Evolutionary conservation across 441 rosid species (phyloP).

Genomic region (Daphne laureola): DNA sequence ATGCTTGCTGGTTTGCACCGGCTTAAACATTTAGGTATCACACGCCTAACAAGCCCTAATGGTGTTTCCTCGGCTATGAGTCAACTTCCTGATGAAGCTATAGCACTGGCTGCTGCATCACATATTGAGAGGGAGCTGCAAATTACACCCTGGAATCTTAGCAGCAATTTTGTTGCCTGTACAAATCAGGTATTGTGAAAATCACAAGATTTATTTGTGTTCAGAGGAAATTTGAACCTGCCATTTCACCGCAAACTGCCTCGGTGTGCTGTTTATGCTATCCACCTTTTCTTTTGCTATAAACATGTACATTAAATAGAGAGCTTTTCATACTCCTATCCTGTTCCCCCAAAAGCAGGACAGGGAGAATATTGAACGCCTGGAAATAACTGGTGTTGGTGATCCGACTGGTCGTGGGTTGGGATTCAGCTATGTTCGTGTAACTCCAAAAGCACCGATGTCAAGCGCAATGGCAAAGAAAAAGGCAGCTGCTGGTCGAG

Average conservation of each 20-base stretch:
- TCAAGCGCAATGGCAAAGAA: slow-evolving; percentile 72
- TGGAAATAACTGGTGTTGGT: slow-evolving; percentile 98
- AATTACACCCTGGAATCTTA: slow-evolving; percentile 96
- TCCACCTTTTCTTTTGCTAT: not conserved
- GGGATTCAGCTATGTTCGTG: slow-evolving; percentile 95
- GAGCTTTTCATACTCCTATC: slow-evolving; percentile 10
- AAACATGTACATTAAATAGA: not conserved
- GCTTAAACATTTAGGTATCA: slow-evolving; percentile 93
- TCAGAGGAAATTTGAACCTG: not conserved
- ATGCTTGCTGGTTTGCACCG: slow-evolving; percentile 93
- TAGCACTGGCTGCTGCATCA: slow-evolving; percentile 96
- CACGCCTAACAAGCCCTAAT: slow-evolving; percentile 70
- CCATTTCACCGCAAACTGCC: not conserved
- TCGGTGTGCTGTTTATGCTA: not conserved
- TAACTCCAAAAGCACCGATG: slow-evolving; percentile 83
- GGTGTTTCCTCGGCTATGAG: slow-evolving; percentile 81
- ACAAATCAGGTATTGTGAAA: slow-evolving; percentile 61
- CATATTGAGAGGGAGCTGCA: slow-evolving; percentile 96
- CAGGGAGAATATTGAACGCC: slow-evolving; percentile 93
- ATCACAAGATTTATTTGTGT: slow-evolving; percentile 8
- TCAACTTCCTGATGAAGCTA: slow-evolving; percentile 95
- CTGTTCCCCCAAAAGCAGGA: slow-evolving; percentile 41
- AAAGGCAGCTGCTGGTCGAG: slow-evolving; percentile 78
- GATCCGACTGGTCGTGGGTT: slow-evolving; percentile 99
- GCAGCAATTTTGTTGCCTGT: slow-evolving; percentile 94